Evolutionary conservation across 2,329 filamentous ascomycete species (phyloP).

Genomic region (Pestalotiopsis sp.): DNA sequence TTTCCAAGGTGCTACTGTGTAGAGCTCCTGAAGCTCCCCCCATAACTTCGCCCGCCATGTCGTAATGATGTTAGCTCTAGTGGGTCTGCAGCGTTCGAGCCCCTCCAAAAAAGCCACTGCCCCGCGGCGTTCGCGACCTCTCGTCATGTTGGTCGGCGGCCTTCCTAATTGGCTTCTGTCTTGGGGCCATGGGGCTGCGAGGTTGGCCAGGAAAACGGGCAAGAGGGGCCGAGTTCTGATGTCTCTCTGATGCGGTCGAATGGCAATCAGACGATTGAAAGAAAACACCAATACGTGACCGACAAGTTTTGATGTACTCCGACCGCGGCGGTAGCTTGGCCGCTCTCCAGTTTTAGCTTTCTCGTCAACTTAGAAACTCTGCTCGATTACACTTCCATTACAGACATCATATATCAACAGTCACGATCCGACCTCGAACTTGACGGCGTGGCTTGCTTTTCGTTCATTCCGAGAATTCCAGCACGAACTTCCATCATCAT

Average conservation of each 20-base stretch:
- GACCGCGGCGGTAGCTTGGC: constrained; percentile 4
- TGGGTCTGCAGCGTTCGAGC: background rate
- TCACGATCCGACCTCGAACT: background rate
- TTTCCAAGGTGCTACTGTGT: background rate
- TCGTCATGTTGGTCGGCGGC: constrained; percentile 4
- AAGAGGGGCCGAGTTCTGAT: background rate
- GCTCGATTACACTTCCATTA: background rate
- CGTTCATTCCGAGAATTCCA: background rate
- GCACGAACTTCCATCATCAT: background rate
- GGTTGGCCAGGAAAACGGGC: background rate
- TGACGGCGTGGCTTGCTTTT: background rate
- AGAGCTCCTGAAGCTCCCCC: background rate
- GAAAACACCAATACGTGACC: background rate
- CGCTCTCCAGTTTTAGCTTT: background rate
- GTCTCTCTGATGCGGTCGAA: background rate
- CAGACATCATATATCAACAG: background rate
- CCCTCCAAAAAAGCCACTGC: background rate
- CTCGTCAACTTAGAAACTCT: background rate
- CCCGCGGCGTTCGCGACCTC: constrained; percentile 7
- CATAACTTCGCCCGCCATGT: background rate
- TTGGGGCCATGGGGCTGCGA: background rate
- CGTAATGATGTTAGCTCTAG: constrained; percentile 11
- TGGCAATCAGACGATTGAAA: background rate
- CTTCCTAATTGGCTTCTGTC: constrained; percentile 6
- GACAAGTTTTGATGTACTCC: background rate